phyloP scores from a whole-genome alignment of 1,284 basidiomycete species.

The Malassezia pachydermatis region DNA sequence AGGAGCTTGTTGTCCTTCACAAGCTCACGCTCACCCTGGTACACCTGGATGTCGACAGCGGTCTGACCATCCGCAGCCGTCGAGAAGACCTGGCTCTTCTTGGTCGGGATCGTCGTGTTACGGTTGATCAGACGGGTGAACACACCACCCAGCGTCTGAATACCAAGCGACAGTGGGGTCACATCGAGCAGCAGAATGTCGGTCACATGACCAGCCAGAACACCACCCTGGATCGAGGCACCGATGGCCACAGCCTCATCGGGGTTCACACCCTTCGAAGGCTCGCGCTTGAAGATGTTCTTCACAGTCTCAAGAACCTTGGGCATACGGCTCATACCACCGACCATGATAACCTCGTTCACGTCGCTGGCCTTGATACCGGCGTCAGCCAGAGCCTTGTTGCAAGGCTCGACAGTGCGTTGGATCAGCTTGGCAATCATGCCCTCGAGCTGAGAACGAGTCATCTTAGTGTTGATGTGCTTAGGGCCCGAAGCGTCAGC shows the following conservation, averaged over 20 bases:
- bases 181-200: conserved; percentile 94
- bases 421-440: conserved; percentile 74
- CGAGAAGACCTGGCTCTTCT: conserved; percentile 97
- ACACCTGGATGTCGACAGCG: conserved; percentile 79
- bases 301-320: conserved; percentile 87
- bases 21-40: conserved; percentile 95
- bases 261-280: conserved; percentile 94
- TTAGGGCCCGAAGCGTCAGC: conserved; percentile 86
- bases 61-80: conserved; percentile 70
- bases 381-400: conserved; percentile 85
- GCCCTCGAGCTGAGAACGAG: conserved; percentile 77
- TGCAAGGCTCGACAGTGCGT: conserved; percentile 90
- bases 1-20: conserved; percentile 97
- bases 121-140: conserved; percentile 73
- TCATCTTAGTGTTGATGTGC: conserved; percentile 85
- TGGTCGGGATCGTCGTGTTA: conserved; percentile 98
- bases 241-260: conserved; percentile 90
- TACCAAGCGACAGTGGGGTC: conserved; percentile 85
- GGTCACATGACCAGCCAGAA: conserved; percentile 87
- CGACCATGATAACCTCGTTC: conserved; percentile 92
- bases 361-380: conserved; percentile 84
- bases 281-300: conserved; percentile 81
- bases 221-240: conserved; percentile 86
- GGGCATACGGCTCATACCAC: conserved; percentile 97
- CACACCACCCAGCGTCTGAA: conserved; percentile 95